Percentiles rank a stretch among this genome's conserved stretches.
phyloP scores from a whole-genome alignment of 345 rosid genomes.

The Dipteronia sinensis region DNA sequence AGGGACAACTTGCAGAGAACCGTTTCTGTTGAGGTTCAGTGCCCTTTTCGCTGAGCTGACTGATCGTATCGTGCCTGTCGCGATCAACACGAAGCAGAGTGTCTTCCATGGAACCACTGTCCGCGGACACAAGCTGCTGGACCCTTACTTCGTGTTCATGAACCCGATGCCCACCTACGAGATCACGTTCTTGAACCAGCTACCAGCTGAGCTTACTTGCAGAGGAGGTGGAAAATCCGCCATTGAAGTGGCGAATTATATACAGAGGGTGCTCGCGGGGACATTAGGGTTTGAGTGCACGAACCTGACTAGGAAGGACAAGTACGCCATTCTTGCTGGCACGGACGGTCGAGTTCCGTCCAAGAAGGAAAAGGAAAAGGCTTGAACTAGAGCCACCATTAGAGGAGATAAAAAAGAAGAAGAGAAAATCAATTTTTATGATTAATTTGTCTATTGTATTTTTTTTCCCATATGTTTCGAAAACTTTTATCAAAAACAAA shows the following conservation, averaged over 20 bases:
- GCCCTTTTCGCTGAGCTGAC: conserved; percentile 92
- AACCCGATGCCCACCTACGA: conserved; percentile 87
- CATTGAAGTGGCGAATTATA: conserved; percentile 87
- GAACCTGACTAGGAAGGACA: conserved; percentile 85
- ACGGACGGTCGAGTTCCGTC: conserved; percentile 75
- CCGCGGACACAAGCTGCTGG: conserved; percentile 77
- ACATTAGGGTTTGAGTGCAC: conserved; percentile 93
- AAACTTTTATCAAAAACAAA: neutral
- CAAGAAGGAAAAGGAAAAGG: conserved; percentile 37
- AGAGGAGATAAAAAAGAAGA: neutral
- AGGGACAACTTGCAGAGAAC: conserved; percentile 95
- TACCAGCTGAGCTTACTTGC: conserved; percentile 78
- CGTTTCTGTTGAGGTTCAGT: conserved; percentile 84
- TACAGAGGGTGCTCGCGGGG: conserved; percentile 84
- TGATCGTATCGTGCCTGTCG: conserved; percentile 85
- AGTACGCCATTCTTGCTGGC: conserved; percentile 86
- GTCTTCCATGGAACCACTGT: conserved; percentile 85
- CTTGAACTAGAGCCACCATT: neutral
- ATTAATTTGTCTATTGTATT: conserved; percentile 8
- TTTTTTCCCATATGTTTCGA: conserved; percentile 8
- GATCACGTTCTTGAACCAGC: conserved; percentile 85
- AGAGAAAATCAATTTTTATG: neutral
- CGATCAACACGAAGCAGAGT: conserved; percentile 74
- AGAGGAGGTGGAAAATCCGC: conserved; percentile 71
- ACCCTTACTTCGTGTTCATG: conserved; percentile 93